Evolutionary conservation across 495 filamentous ascomycete species (phyloP), one percentile per base, ranked within the genome.

Genomic region (Lichina pygmaea): DNA sequence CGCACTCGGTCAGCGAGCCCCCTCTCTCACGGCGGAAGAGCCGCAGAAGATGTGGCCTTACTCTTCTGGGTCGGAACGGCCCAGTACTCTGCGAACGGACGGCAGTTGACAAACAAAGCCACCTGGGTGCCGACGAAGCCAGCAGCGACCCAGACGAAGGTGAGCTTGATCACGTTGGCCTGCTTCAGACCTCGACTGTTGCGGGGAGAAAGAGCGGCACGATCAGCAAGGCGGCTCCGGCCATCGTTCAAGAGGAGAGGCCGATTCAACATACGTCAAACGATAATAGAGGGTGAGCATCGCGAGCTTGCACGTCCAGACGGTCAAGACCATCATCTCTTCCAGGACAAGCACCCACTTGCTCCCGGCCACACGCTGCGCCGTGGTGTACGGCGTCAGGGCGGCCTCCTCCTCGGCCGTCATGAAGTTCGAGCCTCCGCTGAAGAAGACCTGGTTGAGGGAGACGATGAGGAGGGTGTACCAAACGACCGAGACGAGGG

Each of bases 281-380:
- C 66, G 62, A 34, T 57, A 53, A 56, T 68, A 73, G 41, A 72
- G 66, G 39, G 70, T 61, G 48, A 73, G 52, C 65, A 72, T 69
- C 54, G 66, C 70, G 11, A 57, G 52, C 53, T 73, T 73, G 51
- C 66, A 51, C 12, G 56, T 58, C 59, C 63, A 72, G 30, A 73
- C 59, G 6, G 58, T 52, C 16, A 68, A 58, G 10, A 73, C 46
- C 52, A 71, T 70, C 6, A 59, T 57, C 51, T 70, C 61, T 44
- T 72, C 69, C 11, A 66, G 68, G 32, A 71, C 63, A 44, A 70
- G 60, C 6, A 72, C 68, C 60, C 66, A 68, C 60, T 73, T 73
- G 41, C 65, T 69, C 12, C 69, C 69, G 33, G 49, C 53, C 2
- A 59, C 58, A 32, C 68, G 57, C 46, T 66, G 65, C 11, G 54